phyloP scores from a whole-genome alignment of 805 yeast species.

The Tetrapisispora nanseiensis region DNA sequence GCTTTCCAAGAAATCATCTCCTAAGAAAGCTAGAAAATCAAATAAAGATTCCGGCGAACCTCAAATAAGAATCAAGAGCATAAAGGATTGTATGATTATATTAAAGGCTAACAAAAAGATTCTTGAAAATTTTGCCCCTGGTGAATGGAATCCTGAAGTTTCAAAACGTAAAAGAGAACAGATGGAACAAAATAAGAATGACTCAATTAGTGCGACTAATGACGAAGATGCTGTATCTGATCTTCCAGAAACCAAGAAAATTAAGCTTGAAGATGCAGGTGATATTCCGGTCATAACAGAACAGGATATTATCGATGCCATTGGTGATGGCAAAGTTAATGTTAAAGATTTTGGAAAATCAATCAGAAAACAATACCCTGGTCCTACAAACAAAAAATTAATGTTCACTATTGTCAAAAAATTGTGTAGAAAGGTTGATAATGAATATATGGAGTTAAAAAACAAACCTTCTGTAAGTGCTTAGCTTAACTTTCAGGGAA shows the following conservation, averaged over 20 bases:
- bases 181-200: neutral
- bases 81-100: slow-evolving; percentile 45
- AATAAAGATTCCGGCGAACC: slow-evolving; percentile 20
- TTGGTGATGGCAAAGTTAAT: slow-evolving; percentile 31
- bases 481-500: neutral
- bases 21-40: slow-evolving; percentile 14
- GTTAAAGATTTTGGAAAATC: slow-evolving; percentile 53
- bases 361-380: slow-evolving; percentile 44
- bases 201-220: neutral
- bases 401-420: slow-evolving; percentile 26
- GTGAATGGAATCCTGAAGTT: slow-evolving; percentile 70
- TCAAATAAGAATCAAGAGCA: slow-evolving; percentile 34
- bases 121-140: slow-evolving; percentile 58
- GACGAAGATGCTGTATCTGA: neutral
- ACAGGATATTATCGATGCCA: slow-evolving; percentile 58
- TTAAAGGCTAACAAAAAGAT: slow-evolving; percentile 55
- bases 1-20: slow-evolving; percentile 18
- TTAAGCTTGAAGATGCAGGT: slow-evolving; percentile 27
- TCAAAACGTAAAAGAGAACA: slow-evolving; percentile 30
- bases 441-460: slow-evolving; percentile 26
- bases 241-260: slow-evolving; percentile 27
- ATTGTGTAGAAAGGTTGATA: slow-evolving; percentile 24
- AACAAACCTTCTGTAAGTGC: slow-evolving; percentile 4
- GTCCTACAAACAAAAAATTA: slow-evolving; percentile 22
- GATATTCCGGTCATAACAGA: slow-evolving; percentile 43